Evolutionary conservation across 768 basidiomycete genomes (phyloP).

Genomic region (Dendrothele bispora): DNA sequence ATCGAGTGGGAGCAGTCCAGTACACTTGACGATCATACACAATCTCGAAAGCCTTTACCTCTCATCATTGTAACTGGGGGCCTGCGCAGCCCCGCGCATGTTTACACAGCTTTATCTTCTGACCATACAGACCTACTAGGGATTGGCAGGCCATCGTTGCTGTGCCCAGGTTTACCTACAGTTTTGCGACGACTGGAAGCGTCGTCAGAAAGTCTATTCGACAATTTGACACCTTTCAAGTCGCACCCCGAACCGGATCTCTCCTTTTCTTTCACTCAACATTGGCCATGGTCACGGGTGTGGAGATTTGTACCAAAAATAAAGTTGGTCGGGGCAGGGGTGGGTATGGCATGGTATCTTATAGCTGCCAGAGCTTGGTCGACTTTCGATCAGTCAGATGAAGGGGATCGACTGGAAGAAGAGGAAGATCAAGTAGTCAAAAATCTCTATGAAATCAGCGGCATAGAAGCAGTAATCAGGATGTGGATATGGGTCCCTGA

Average conservation of each 20-base stretch:
- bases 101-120: constrained; percentile 51
- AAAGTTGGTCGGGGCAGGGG: constrained; percentile 64
- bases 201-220: constrained; percentile 12
- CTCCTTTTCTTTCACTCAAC: constrained; percentile 18
- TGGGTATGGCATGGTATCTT: constrained; percentile 65
- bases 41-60: constrained; percentile 36
- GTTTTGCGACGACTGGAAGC: constrained; percentile 27
- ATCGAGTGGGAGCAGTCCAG: too few species aligned
- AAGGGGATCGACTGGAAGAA: not conserved
- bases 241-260: constrained; percentile 4
- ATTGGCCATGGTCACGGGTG: constrained; percentile 23
- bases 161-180: constrained; percentile 60
- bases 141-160: constrained; percentile 65
- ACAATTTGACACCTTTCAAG: constrained; percentile 3
- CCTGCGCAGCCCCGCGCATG: constrained; percentile 56
- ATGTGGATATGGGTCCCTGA: constrained; percentile 56
- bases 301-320: constrained; percentile 43
- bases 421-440: not conserved
- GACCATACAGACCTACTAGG: constrained; percentile 75
- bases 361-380: constrained; percentile 59
- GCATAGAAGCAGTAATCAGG: constrained; percentile 35
- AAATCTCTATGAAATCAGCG: constrained; percentile 25
- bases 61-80: constrained; percentile 83
- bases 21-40: too few species aligned
- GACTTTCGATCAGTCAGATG: constrained; percentile 41